Base-by-base conservation (phyloP, 495 filamentous ascomycete genomes). In the Penicillium canariense region DNA sequence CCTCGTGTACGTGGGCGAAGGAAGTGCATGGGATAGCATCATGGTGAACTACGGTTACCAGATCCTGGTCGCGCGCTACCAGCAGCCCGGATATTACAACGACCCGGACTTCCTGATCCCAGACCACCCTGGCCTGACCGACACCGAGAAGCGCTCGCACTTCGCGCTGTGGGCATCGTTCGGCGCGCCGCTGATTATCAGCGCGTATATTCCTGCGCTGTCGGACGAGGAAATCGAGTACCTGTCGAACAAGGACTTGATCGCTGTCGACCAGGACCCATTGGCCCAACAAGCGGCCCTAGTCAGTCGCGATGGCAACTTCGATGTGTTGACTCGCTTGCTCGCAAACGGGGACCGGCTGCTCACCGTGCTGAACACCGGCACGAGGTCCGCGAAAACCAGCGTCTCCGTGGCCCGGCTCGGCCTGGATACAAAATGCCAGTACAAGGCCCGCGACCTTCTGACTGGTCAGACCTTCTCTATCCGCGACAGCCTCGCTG, bases 21-120 rank as follows among this genome's bases (percentile, higher is more conserved):
- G 67, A 25, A 67, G 58, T 42, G 67, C 71, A 5, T 77, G 74
- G 74, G 67, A 72, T 26, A 72, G 68, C 45, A 66, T 77, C 54
- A 75, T 77, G 74, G 50, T 56, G 15, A 75, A 75, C 42, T 76
- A 75, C 45, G 44, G 62, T 35, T 71, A 59, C 39, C 60, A 74
- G 27, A 61, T 68, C 7, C 71, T 66, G 32, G 48, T 77, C 4
- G 64, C 66, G 31, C 70, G 73, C 35, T 76, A 73, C 56, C 73
- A 77, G 48, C 50, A 57, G n/a, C 70, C 71, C 3, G 73, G 73
- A 6, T 75, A 73, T 44, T 76, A 67, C 35, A 74, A 75, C 48
- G 74, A 77, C 47, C 72, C 73, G 4, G 74, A 77, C 47, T 75
- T 77, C 42, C 32, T 77, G 48, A 75, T 74, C 46, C 59, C 71